These are phyloP conservation scores for Malassezia obtusa DNA, from an alignment of 1,284 basidiomycete species.

Conservation along the genomic window DNA sequence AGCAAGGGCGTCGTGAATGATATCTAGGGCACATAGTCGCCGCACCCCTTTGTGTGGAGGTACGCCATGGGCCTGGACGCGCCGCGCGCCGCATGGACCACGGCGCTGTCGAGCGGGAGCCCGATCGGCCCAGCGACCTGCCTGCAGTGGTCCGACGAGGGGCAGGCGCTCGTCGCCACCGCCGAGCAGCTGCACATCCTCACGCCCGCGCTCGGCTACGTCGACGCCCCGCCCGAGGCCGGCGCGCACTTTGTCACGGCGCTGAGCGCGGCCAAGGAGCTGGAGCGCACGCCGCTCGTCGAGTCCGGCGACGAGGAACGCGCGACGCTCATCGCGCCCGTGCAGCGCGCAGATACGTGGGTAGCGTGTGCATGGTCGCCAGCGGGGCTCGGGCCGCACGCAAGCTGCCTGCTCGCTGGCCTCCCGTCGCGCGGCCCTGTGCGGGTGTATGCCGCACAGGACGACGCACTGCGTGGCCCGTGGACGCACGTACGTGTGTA, in stretches of 20 bases:
- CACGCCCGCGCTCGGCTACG: slow-evolving; percentile 9
- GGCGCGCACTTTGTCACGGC: neutral
- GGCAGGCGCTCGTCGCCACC: slow-evolving; percentile 1
- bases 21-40: slow-evolving; percentile 6
- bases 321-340: slow-evolving; percentile 1
- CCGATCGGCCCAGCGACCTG: neutral
- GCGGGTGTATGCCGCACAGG: neutral
- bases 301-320: slow-evolving; percentile 6
- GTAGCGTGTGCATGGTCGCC: slow-evolving; percentile 14
- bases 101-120: slow-evolving; percentile 1
- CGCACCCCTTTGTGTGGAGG: neutral
- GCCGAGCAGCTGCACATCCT: slow-evolving; percentile 11
- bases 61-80: neutral
- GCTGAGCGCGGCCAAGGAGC: neutral
- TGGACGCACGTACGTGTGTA: neutral
- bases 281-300: neutral
- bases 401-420: slow-evolving; percentile 7
- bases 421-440: slow-evolving; percentile 4
- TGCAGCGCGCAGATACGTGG: slow-evolving; percentile 8
- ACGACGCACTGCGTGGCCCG: neutral
- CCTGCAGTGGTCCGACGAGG: slow-evolving; percentile 14
- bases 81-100: neutral
- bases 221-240: neutral
- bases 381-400: slow-evolving; percentile 1
- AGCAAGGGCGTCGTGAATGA: slow-evolving; percentile 16